These are phyloP conservation scores for Fusarium sp. DNA, from an alignment of 2,329 filamentous ascomycete species.

Conservation along the genomic window DNA sequence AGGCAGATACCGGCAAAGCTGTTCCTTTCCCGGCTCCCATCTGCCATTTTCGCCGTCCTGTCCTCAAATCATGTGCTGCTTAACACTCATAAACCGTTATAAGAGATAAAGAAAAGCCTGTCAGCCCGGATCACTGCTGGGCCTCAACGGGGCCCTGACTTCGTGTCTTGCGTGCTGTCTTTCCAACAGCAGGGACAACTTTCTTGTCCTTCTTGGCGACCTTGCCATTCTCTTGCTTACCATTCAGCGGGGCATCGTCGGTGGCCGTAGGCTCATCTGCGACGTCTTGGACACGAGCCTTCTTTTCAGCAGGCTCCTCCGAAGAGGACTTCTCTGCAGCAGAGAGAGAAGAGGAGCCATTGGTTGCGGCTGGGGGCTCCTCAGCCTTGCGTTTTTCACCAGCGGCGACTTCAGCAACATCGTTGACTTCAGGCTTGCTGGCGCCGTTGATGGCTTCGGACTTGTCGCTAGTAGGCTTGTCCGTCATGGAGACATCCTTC, in stretches of 20 bases:
- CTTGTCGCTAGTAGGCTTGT: conserved; percentile 28
- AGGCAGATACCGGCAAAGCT: conserved; percentile 31
- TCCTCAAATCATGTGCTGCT: conserved; percentile 20
- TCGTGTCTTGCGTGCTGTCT: conserved; percentile 58
- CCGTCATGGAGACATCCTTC: conserved; percentile 37
- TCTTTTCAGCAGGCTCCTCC: conserved; percentile 56
- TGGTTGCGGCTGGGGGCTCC: conserved; percentile 45
- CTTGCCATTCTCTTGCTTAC: conserved; percentile 48
- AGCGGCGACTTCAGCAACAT: conserved; percentile 32
- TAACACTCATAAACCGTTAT: conserved; percentile 21
- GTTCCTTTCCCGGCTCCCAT: conserved; percentile 21
- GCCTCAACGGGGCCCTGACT: conserved; percentile 58
- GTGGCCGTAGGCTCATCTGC: conserved; percentile 36
- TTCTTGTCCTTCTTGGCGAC: conserved; percentile 56
- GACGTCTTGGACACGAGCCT: conserved; percentile 57
- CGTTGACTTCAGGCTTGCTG: conserved; percentile 36
- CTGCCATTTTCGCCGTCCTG: conserved; percentile 45
- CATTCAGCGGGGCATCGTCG: conserved; percentile 41
- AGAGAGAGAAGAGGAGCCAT: conserved; percentile 27
- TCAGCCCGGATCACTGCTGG: conserved; percentile 16
- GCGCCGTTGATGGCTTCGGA: conserved; percentile 38
- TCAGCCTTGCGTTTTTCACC: conserved; percentile 59
- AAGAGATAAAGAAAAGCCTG: conserved; percentile 2
- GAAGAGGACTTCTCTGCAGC: conserved; percentile 45
- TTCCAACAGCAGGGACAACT: conserved; percentile 51